These are phyloP conservation scores for Vaccinium vitisidaea DNA, from an alignment of 148 eudicot species.

Conservation along the genomic window DNA sequence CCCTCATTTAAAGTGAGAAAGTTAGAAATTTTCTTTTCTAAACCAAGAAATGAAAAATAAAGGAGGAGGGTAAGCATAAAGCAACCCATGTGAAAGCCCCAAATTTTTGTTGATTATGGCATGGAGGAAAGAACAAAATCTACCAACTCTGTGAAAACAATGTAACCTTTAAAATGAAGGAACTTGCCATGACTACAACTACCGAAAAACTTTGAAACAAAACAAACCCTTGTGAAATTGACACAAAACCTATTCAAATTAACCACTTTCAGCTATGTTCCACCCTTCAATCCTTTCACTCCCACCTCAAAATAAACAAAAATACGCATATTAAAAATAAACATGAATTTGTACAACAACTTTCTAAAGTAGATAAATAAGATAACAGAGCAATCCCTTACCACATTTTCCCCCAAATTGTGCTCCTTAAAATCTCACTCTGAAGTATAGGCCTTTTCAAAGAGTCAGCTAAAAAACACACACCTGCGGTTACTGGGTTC, in stretches of 20 bases:
- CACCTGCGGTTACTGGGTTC: slow-evolving; percentile 2
- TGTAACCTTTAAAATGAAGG: slow-evolving; percentile 6
- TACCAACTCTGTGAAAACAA: neutral
- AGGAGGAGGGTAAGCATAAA: neutral
- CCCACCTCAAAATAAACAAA: neutral
- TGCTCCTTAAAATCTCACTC: neutral
- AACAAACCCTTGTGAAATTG: slow-evolving; percentile 9
- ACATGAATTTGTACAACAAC: neutral
- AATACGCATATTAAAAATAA: neutral
- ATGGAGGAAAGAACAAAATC: slow-evolving; percentile 9
- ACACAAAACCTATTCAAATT: slow-evolving; percentile 20
- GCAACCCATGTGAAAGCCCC: slow-evolving; percentile 11
- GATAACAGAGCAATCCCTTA: neutral
- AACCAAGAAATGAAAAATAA: neutral
- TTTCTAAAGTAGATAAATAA: neutral
- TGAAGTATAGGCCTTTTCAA: neutral
- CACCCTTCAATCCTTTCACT: neutral
- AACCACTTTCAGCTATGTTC: neutral
- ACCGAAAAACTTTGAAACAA: slow-evolving; percentile 10
- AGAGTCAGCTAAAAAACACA: slow-evolving; percentile 3
- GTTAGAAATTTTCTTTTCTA: neutral
- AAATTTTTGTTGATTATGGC: neutral
- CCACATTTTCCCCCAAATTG: neutral
- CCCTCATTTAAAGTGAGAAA: neutral
- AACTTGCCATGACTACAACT: neutral